Percentiles rank a stretch among this genome's conserved stretches.
Conservation (phyloP, 768 basidiomycete genomes). For the Pisolithus sp. region DNA sequence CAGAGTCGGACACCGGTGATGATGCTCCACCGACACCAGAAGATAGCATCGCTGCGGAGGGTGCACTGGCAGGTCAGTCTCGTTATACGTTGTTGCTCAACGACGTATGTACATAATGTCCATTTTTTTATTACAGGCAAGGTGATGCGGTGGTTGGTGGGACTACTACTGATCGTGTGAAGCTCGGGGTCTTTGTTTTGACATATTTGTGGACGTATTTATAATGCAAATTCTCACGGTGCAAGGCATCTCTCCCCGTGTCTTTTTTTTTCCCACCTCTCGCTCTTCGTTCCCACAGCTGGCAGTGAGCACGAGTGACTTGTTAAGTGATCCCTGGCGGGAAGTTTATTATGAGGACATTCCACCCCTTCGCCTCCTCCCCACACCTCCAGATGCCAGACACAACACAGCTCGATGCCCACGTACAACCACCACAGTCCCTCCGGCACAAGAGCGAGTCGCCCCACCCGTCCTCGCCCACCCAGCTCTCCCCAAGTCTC, state of each 20-base stretch:
- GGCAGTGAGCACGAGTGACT: conserved; percentile 24
- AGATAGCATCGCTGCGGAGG: conserved; percentile 6
- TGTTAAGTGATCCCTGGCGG: conserved; percentile 29
- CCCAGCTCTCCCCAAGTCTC: conserved; percentile 35
- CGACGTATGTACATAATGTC: no score
- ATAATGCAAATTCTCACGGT: conserved; percentile 24
- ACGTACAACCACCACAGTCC: conserved; percentile 18
- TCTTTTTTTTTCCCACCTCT: conserved; percentile 41
- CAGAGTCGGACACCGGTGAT: conserved; percentile 19
- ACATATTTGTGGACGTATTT: conserved; percentile 5
- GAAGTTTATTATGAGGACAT: conserved; percentile 39
- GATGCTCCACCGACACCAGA: conserved; percentile 12
- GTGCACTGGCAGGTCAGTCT: neutral
- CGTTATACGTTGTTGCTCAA: no score
- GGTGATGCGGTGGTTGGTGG: conserved; percentile 3
- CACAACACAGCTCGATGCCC: conserved; percentile 27
- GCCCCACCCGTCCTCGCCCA: conserved; percentile 40
- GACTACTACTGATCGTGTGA: neutral
- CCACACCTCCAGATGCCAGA: conserved; percentile 38
- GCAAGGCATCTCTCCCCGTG: conserved; percentile 20
- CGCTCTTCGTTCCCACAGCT: conserved; percentile 40
- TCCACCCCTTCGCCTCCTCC: conserved; percentile 35
- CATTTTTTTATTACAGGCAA: conserved; percentile 3
- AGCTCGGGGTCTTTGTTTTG: conserved; percentile 6
- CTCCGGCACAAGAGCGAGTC: conserved; percentile 34